Evolutionary conservation across 306 rosid genomes (phyloP).

Genomic region (Abrus pulchellus): DNA sequence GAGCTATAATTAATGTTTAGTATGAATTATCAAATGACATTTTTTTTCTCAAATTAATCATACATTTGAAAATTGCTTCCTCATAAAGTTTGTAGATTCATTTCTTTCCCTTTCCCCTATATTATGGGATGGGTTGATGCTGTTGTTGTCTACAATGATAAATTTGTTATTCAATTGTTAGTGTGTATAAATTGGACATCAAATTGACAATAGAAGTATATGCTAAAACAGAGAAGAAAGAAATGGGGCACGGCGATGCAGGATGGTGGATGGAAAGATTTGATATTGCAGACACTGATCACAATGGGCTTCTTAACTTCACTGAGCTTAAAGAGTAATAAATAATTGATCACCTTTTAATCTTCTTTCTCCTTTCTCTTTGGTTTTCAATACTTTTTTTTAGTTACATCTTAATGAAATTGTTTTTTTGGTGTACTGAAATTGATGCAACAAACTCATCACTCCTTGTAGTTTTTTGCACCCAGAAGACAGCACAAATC

Average conservation of each 20-base stretch:
- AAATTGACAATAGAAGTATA: neutral
- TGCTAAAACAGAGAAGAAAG: constrained; percentile 64
- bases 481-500: constrained; percentile 79
- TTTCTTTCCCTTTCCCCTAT: neutral
- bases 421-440: neutral
- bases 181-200: neutral
- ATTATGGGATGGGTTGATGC: neutral
- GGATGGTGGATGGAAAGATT: constrained; percentile 87
- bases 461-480: constrained; percentile 67
- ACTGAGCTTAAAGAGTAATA: constrained; percentile 73
- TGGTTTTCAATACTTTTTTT: neutral
- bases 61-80: neutral
- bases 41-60: neutral
- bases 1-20: no score
- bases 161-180: neutral
- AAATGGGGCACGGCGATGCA: constrained; percentile 72
- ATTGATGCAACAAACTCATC: neutral
- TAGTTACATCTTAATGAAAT: neutral
- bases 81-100: neutral
- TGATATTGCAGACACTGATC: constrained; percentile 66
- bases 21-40: no score
- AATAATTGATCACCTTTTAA: neutral
- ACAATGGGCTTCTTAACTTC: constrained; percentile 64
- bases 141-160: neutral
- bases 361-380: neutral